Conservation (phyloP, 768 basidiomycete species). For the Lentinus brumalis region DNA sequence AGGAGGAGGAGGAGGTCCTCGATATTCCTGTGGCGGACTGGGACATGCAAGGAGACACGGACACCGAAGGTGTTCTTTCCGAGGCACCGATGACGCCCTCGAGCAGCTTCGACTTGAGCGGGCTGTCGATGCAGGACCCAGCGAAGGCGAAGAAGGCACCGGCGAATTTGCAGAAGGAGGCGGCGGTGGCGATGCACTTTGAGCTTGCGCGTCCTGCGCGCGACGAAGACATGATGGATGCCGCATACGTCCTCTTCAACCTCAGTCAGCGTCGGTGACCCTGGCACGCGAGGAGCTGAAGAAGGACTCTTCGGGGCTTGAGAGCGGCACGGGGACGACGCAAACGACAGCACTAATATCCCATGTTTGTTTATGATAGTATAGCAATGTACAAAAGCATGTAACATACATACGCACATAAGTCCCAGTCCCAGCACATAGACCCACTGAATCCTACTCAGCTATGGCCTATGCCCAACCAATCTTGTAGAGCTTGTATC, state of each 20-base stretch:
- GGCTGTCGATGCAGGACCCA: constrained; percentile 18
- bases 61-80: constrained; percentile 13
- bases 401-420: constrained; percentile 10
- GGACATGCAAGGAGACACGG: constrained; percentile 21
- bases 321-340: background rate
- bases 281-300: too few relatives aligned
- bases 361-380: constrained; percentile 10
- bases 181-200: background rate
- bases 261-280: constrained; percentile 34
- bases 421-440: background rate
- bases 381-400: constrained; percentile 17
- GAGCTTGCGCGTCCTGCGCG: constrained; percentile 27
- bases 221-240: constrained; percentile 72
- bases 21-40: constrained; percentile 65
- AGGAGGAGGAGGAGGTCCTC: constrained; percentile 33
- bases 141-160: constrained; percentile 2
- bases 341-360: background rate
- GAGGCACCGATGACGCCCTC: constrained; percentile 15
- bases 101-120: constrained; percentile 49
- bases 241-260: constrained; percentile 68
- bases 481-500: constrained; percentile 71
- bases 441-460: background rate
- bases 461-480: constrained; percentile 49
- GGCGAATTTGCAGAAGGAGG: constrained; percentile 35
- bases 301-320: background rate